These are phyloP conservation scores for Breynia disticha DNA, from an alignment of 441 rosid species.

Conservation along the genomic window DNA sequence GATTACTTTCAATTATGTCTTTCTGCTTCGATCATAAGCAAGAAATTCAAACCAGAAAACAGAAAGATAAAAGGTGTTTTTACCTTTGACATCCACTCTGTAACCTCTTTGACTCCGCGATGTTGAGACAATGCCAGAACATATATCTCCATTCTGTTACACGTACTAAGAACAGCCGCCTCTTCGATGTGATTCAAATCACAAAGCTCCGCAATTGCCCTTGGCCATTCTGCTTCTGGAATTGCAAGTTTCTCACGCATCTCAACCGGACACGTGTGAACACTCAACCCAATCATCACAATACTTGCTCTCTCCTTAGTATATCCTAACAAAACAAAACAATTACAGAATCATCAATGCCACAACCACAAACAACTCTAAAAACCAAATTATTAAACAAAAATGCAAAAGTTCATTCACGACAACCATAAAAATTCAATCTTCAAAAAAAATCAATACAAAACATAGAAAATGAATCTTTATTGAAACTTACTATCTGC, in stretches of 20 bases:
- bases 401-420: too few species aligned
- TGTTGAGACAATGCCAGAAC: constrained; percentile 89
- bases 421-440: too few species aligned
- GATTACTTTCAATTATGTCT: too few species aligned
- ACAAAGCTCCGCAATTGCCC: constrained; percentile 76
- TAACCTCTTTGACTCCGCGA: constrained; percentile 95
- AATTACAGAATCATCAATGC: too few species aligned
- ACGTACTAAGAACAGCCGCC: constrained; percentile 97
- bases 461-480: not conserved
- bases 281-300: constrained; percentile 76
- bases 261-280: constrained; percentile 89
- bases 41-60: not conserved
- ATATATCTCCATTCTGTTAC: constrained; percentile 95
- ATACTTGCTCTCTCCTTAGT: constrained; percentile 94
- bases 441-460: too few species aligned
- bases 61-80: constrained; percentile 8
- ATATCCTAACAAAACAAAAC: constrained; percentile 39
- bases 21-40: not conserved
- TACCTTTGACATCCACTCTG: constrained; percentile 99
- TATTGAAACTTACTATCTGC: constrained; percentile 45
- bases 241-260: constrained; percentile 97
- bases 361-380: too few species aligned
- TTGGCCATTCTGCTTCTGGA: constrained; percentile 98
- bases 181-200: constrained; percentile 88
- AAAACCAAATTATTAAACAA: too few species aligned